A percentile compares a stretch with the other conserved stretches of the same genome.
Evolutionary conservation across 345 rosid species (phyloP).

Genomic region (Atalantia buxifolia): DNA sequence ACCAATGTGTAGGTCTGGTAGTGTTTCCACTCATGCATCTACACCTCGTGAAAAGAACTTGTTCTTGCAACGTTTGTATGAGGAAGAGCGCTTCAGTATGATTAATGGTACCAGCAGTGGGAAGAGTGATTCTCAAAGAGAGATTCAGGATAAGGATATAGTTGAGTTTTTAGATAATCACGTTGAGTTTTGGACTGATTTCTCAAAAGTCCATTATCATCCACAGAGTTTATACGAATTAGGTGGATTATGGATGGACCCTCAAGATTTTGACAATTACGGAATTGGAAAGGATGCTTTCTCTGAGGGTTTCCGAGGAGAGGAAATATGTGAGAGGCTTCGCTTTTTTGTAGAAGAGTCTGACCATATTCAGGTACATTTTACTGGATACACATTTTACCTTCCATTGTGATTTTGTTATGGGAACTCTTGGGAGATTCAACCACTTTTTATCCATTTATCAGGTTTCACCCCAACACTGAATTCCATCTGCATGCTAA

Average conservation of each 20-base stretch:
- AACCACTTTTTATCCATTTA: neutral
- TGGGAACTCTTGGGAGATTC: neutral
- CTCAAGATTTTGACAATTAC: conserved; percentile 62
- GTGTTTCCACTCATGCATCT: conserved; percentile 51
- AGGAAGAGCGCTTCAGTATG: conserved; percentile 39
- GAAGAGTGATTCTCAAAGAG: conserved; percentile 30
- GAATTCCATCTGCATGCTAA: neutral
- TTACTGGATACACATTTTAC: neutral
- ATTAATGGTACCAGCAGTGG: conserved; percentile 15
- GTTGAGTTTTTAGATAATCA: conserved; percentile 61
- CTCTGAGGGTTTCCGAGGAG: conserved; percentile 56
- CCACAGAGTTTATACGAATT: conserved; percentile 71
- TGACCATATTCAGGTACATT: conserved; percentile 81
- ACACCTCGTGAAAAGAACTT: conserved; percentile 63
- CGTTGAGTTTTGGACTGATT: conserved; percentile 91
- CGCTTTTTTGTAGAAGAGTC: conserved; percentile 87
- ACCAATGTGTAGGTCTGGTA: conserved; percentile 58
- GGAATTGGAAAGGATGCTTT: conserved; percentile 78
- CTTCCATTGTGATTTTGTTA: neutral
- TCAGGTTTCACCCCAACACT: neutral
- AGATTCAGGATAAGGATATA: conserved; percentile 65
- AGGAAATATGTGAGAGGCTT: conserved; percentile 76
- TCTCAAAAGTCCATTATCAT: conserved; percentile 85
- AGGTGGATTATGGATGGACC: conserved; percentile 62
- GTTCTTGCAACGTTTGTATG: conserved; percentile 73